phyloP scores from a whole-genome alignment of 108 stramenopile genomes.

The Skeletonema tropicum region DNA sequence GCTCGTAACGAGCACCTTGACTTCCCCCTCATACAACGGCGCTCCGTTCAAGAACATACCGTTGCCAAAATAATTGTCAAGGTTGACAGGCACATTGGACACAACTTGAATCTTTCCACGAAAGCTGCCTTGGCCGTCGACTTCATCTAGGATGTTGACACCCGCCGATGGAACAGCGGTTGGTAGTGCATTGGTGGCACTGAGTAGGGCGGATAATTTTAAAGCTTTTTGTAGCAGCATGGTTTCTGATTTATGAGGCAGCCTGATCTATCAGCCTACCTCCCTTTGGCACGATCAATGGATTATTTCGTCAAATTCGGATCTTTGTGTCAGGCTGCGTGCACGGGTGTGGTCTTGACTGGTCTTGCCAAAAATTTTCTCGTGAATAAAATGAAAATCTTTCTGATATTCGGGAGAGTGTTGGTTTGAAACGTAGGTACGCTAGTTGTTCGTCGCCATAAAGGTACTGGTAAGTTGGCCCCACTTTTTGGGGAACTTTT shows the following conservation, averaged over 20 bases:
- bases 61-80: background rate
- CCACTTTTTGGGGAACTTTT: no score
- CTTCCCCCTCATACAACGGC: constrained; percentile 12
- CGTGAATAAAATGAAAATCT: no score
- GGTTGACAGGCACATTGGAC: background rate
- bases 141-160: background rate
- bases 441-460: no score
- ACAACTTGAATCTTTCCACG: background rate
- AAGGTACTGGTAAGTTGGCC: no score
- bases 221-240: background rate
- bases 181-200: background rate
- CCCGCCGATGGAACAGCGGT: background rate
- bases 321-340: no score
- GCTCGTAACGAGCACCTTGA: constrained; percentile 38
- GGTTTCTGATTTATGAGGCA: background rate
- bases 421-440: no score
- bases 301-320: no score
- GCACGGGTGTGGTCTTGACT: no score
- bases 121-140: background rate
- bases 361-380: no score
- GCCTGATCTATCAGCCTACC: no score
- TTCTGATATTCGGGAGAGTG: no score
- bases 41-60: background rate
- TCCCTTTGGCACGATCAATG: background rate
- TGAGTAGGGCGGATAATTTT: background rate